Evolutionary conservation across 1,284 basidiomycete species (phyloP), one percentile per base, ranked within the genome.

Genomic region (Takashimella tepidaria): DNA sequence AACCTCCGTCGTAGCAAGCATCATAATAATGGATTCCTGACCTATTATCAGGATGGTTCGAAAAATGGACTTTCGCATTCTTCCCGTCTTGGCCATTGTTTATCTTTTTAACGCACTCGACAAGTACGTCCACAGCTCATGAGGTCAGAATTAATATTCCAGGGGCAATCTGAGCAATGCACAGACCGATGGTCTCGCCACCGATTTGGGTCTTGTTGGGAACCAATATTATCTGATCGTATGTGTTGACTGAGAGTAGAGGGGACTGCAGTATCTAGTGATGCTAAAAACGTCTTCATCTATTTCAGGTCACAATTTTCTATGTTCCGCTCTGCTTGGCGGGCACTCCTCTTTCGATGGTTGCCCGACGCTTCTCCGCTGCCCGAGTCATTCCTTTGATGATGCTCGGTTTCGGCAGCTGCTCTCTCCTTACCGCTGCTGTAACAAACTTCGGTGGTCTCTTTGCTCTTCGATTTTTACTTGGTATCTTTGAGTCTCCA

Each of bases 321-420:
- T 24, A 57, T 44, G 50, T 48, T 12, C 22, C 55, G 45, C 45
- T 49, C 43, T 53, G 53, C 50, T 77, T 79, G 3, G 79, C 78
- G 42, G 79, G 79, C 4, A 79, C 79, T 16, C 79, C 79, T 0
- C 77, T 80, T 16, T 76, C 78, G 44, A 67, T 81, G 8, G 42
- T 51, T 53, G 57, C 57, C 47, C 59, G 60, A 41, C 50, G 25
- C 47, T 60, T 40, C 55, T 55, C 5, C 55, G 55, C 1, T 51
- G 54, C 24, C 53, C 49, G 46, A 55, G 55, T 55, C 63, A 31
- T 60, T 21, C 55, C 55, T 6, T 52, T 60, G 45, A 55, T 56
- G 21, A 47, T 53, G 5, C 51, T 57, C n/a, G 52, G 58, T 13
- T 60, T 60, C 40, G 55, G 53, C 5, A 49, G 49, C 16, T 40